Percentiles rank a stretch among this genome's conserved stretches.
Evolutionary conservation across 1,139 yeast genomes (phyloP).

Genomic region (Yamadazyma buinensis): DNA sequence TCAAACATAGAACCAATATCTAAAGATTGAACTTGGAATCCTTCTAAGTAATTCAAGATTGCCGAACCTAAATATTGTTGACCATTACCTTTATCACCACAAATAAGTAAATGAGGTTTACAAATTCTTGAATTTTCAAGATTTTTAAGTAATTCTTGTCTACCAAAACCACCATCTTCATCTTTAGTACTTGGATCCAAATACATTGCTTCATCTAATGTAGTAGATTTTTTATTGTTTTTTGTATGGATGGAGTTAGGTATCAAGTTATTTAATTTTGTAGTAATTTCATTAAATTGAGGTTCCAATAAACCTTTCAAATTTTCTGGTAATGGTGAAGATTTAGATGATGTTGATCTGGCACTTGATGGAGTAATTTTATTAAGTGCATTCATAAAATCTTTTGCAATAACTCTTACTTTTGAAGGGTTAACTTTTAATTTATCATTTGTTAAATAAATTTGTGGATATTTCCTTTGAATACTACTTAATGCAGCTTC

Average conservation of each 20-base stretch:
- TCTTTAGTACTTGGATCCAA: conserved; percentile 56
- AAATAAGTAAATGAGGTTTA: conserved; percentile 74
- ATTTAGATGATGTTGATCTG: conserved; percentile 69
- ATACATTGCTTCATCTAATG: conserved; percentile 69
- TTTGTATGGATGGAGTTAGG: conserved; percentile 47
- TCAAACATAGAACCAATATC: conserved; percentile 78
- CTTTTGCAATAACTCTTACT: conserved; percentile 77
- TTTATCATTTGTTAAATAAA: conserved; percentile 74
- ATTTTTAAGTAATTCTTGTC: conserved; percentile 58
- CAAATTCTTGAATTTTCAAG: conserved; percentile 67
- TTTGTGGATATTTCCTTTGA: conserved; percentile 91
- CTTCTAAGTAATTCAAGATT: conserved; percentile 76
- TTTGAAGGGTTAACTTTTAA: conserved; percentile 66
- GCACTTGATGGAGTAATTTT: conserved; percentile 92
- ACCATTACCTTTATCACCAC: conserved; percentile 82
- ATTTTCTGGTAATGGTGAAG: conserved; percentile 77
- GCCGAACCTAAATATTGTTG: conserved; percentile 87
- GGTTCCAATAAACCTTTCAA: conserved; percentile 57
- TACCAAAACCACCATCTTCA: conserved; percentile 64
- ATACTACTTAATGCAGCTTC: conserved; percentile 93
- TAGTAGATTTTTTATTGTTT: conserved; percentile 44
- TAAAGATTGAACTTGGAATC: conserved; percentile 81
- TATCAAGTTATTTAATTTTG: conserved; percentile 52
- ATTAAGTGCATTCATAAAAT: conserved; percentile 82
- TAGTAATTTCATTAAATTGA: conserved; percentile 45